Evolutionary conservation across 1,284 basidiomycete species (phyloP), one percentile per base, ranked within the genome.

Genomic region (Trichosporon coremiiforme): DNA sequence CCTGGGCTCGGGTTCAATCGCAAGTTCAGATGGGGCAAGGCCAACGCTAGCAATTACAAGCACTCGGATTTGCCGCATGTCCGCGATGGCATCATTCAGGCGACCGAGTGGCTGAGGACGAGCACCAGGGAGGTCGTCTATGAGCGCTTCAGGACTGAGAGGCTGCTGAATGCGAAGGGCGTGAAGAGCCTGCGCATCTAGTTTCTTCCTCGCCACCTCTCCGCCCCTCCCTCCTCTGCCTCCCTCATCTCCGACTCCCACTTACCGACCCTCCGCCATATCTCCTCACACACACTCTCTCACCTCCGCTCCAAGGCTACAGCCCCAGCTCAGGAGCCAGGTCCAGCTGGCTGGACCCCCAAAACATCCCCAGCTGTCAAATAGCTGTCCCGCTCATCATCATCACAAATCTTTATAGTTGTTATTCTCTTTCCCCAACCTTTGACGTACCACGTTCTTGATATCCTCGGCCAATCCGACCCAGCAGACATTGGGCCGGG

Each of bases 81-180:
- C 31, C 66, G 76, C 17, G 75, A 79, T 31, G 76, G 71, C 22
- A 71, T 83, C 33, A 60, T 82, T 20, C 71, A 69, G 9, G 68
- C 67, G 20, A 63, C 68, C 2, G 65, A 80, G 74, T 69, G 71
- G n/a, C 70, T 83, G 67, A 70, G 75, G 35, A 74, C 65, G 7
- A 71, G 65, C 1, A 81, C 82, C 7, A 71, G 79, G 36, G 78
- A 83, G 69, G 77, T 78, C 53, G 73, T 82, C 68, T 83, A 82
- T 66, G 82, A 83, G 71, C 73, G 68, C 22, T 83, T 78, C 68
- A 63, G 82, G 67, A 83, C 80, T 1, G 82, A 83, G 67, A 72
- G 72, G 53, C 70, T 83, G 66, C 60, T 81, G 13, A 60, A 35
- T 13, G 69, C 69, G 33, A 66, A 66, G 45, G 66, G 65, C 35